Base-by-base conservation (phyloP, 805 yeast species). In the Henningerozyma blattae region DNA sequence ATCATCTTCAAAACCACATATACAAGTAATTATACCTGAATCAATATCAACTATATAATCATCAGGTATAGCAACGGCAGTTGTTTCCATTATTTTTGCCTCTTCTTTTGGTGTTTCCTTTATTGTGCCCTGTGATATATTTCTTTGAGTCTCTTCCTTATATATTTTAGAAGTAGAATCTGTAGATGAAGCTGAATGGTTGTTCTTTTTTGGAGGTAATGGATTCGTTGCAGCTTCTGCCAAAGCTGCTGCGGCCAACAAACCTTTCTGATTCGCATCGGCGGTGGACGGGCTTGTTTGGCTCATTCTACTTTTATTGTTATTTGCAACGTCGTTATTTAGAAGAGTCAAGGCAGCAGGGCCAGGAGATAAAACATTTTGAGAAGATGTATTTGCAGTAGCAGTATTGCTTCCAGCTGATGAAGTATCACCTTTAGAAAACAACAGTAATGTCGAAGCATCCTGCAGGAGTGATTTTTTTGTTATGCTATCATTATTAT, bases 1-100 rank as follows among this genome's bases (percentile, higher is more conserved):
- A 57, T 86, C 95, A 40, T 84, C 93, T 35, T 76, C 83, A 46
- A 66, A 77, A 1, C 77, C 85, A 64, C 97, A 89, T 5, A 87
- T 74, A 59, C 97, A 89, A 2, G 94, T 84, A 35, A 89, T 89
- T 0, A 75, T 58, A 0, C 95, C 96, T 2, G 89, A 67, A 52
- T 87, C 94, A 4, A 84, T 82, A 43, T 74, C 84, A 1, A 79
- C 86, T 10, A 71, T 70, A 52, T 76, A 80, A 1, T 69, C 49
- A 2, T 53, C 51, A 17, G 64, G 62, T 2, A 50, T 52, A 1
- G 52, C 9, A 7, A 20, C 9, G 10, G 7, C 22, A 20, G 7
- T 10, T 24, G n/a, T 24, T n/a, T 6, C n/a, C 6, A 24, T 24
- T 24, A 10, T 2, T 12, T 24, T 24, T 24, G 8, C 27, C n/a